Evolutionary conservation across 306 rosid genomes (phyloP), one percentile per base, ranked within the genome.

Genomic region (Gynostemma pentaphyllum): DNA sequence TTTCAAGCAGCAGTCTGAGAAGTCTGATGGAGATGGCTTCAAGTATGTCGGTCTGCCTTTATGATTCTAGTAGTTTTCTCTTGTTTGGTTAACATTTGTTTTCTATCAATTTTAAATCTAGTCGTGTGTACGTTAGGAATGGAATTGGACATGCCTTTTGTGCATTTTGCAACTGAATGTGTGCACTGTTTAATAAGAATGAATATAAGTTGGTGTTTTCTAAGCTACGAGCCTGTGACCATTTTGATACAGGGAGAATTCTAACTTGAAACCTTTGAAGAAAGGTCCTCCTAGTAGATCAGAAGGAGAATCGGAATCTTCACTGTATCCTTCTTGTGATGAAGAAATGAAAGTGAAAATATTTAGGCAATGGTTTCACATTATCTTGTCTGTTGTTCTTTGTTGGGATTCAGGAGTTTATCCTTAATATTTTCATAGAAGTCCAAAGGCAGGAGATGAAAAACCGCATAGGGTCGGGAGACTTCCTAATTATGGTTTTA

Each of bases 401-500:
- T 61, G 37, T 61, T 60, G 49, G 30, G 37, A 39, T 61, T 34
- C 66, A 23, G 40, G 36, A 40, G 65, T 68, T 68, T 42, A 28
- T 68, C 75, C 99, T 86, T 86, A 52, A 92, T 73, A 49, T 56
- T 50, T 27, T 66, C 13, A 8, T 73, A 64, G 79, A 76, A 87
- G 90, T 75, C 85, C 91, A 48, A 74, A 78, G 10, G 78, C 82
- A 69, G 94, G 75, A 73, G 96, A 89, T 50, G 78, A 49, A 26
- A 89, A 82, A 71, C 57, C 82, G 60, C 81, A 61, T 28, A 84
- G 77, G 80, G 66, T 54, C 14, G 94, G 94, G 48, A 49, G 78
- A 50, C 89, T 89, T 73, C 99, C 99, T 40, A 86, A 87, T 44
- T 94, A 89, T 75, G 94, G 87, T 52, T 94, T 94, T 83, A 94